Conservation (phyloP, 805 yeast species). For the Lipomyces yamanashiensis region DNA sequence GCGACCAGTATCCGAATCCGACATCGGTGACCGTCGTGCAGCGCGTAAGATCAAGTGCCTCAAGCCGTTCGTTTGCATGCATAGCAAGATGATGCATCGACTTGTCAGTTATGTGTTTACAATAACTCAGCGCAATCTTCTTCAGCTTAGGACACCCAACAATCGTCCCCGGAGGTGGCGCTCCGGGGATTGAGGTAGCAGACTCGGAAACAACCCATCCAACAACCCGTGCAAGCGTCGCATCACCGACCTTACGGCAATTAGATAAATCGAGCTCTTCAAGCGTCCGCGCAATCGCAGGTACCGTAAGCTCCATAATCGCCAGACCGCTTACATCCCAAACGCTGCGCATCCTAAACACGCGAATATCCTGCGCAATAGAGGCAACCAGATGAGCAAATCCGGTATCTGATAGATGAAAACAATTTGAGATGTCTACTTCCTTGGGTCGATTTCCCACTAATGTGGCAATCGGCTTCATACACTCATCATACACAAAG, state of each 20-base stretch:
- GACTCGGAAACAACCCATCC: constrained; percentile 52
- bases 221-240: constrained; percentile 68
- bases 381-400: constrained; percentile 72
- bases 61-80: constrained; percentile 61
- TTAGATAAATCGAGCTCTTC: constrained; percentile 69
- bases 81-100: constrained; percentile 66
- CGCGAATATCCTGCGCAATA: constrained; percentile 65
- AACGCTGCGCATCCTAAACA: constrained; percentile 65
- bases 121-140: constrained; percentile 65
- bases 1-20: constrained; percentile 71
- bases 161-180: constrained; percentile 32
- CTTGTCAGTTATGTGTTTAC: constrained; percentile 73
- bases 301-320: constrained; percentile 74
- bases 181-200: constrained; percentile 7
- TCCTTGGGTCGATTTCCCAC: constrained; percentile 64
- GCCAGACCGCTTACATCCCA: constrained; percentile 85
- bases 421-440: constrained; percentile 72
- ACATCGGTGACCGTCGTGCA: constrained; percentile 79
- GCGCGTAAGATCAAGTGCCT: constrained; percentile 65
- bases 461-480: constrained; percentile 65
- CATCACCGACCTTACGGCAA: constrained; percentile 74
- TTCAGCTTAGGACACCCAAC: constrained; percentile 66
- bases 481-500: constrained; percentile 59
- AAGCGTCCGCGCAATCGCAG: constrained; percentile 63
- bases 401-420: constrained; percentile 76